Base-by-base conservation (phyloP, 1,139 yeast species). In the Geotrichum klebahnii region DNA sequence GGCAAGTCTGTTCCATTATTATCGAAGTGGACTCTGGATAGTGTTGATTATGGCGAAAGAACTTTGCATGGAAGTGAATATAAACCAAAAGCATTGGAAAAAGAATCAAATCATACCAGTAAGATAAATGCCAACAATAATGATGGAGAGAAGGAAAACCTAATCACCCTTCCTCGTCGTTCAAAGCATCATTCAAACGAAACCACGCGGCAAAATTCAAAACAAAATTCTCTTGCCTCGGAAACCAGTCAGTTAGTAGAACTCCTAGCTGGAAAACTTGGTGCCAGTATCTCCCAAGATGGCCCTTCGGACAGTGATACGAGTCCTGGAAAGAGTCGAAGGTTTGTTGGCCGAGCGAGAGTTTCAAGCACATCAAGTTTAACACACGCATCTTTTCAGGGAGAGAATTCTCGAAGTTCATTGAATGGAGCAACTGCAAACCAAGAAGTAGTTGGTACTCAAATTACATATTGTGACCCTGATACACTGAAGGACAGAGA, bases 1-100 rank as follows among this genome's bases (percentile, higher is more conserved):
- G 70, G 70, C 10, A 53, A 46, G 14, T 43, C 59, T 17, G 53
- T 61, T 5, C 55, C 56, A 1, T 47, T 64, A n/a, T 54, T 65
- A 5, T 22, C 46, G 12, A 59, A 66, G 31, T 76, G 78, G 78
- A 74, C 74, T n/a, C 74, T 78, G n/a, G 64, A 59, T 43, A 63
- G 62, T 2, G 53, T 49, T 33, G 57, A 56, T 26, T 23, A 40
- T 8, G 46, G 31, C 17, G 55, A 24, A 17, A 38, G 42, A 26
- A 29, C 43, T 8, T 9, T 46, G 2, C 29, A 28, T n/a, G 16
- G 17, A 14, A 32, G 17, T 12, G 38, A 14, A 19, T 5, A 3
- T 16, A 14, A 14, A 34, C 38, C 10, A 16, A 34, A 34, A 9
- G 10, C 4, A 19, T 4, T 16, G 29, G 10, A 26, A 26, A 26